These are phyloP conservation scores for Xylariaceae sp. DNA, from an alignment of 2,329 filamentous ascomycete species.

Conservation along the genomic window DNA sequence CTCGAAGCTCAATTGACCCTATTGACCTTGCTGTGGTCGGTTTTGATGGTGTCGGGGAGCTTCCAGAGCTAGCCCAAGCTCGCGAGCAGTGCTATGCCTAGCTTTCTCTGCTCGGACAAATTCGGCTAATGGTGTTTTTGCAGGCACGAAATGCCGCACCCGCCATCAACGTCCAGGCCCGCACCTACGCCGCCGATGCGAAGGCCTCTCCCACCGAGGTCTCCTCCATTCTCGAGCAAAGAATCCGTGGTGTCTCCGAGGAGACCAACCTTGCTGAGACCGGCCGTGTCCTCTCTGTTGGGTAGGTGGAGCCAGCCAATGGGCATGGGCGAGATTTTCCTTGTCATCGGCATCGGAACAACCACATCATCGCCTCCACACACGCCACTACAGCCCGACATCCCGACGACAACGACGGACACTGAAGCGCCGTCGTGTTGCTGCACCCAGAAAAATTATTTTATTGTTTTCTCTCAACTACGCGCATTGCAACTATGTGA, in stretches of 20 bases:
- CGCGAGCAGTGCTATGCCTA: conserved; percentile 10
- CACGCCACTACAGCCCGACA: not conserved
- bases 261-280: conserved; percentile 96
- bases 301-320: conserved; percentile 60
- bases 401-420: conserved; percentile 4
- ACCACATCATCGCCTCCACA: conserved; percentile 14
- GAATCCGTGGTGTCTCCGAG: conserved; percentile 97
- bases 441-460: not conserved
- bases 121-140: conserved; percentile 52
- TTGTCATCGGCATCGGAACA: conserved; percentile 11
- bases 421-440: not conserved
- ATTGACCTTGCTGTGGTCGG: conserved; percentile 23
- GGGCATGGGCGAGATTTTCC: conserved; percentile 26
- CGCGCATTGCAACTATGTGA: conserved; percentile 10
- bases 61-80: conserved; percentile 36
- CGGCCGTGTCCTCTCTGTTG: conserved; percentile 95
- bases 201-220: conserved; percentile 98
- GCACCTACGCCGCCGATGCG: conserved; percentile 87
- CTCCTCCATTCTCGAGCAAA: conserved; percentile 98
- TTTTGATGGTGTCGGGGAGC: conserved; percentile 30
- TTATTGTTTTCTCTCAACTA: not conserved
- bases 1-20: conserved; percentile 37
- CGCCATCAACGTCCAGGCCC: conserved; percentile 70
- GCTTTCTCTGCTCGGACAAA: conserved; percentile 38
- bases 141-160: conserved; percentile 84